These are phyloP conservation scores for Fusarium zealandicum DNA, from an alignment of 2,329 filamentous ascomycete genomes.

Conservation along the genomic window DNA sequence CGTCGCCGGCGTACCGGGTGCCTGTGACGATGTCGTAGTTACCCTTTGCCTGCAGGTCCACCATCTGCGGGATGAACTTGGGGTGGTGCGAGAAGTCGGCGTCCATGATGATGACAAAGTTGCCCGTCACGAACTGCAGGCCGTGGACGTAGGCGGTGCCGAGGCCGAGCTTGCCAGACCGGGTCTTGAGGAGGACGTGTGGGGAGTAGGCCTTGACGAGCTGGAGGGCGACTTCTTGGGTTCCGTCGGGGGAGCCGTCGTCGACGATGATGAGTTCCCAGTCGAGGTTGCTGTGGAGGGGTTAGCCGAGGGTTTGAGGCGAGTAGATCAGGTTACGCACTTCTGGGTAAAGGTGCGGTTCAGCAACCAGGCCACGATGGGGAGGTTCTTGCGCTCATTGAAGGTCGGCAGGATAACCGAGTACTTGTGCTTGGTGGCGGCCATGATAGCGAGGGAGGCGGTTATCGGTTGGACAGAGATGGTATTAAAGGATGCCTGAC, in stretches of 20 bases:
- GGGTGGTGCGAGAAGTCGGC: slow-evolving; percentile 99
- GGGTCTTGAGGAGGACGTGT: slow-evolving; percentile 83
- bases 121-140: slow-evolving; percentile 86
- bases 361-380: slow-evolving; percentile 93
- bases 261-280: slow-evolving; percentile 99
- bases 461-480: slow-evolving; percentile 9
- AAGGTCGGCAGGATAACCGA: slow-evolving; percentile 97
- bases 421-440: slow-evolving; percentile 73
- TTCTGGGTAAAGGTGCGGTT: slow-evolving; percentile 89
- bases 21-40: slow-evolving; percentile 97
- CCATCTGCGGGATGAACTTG: slow-evolving; percentile 97
- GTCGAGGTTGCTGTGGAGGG: slow-evolving; percentile 75
- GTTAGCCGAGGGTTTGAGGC: neutral
- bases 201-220: slow-evolving; percentile 84
- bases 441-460: slow-evolving; percentile 50
- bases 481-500: neutral
- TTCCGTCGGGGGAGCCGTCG: slow-evolving; percentile 96
- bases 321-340: slow-evolving; percentile 55
- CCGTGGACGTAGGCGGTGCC: slow-evolving; percentile 97
- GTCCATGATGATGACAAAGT: slow-evolving; percentile 99
- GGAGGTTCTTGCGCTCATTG: slow-evolving; percentile 97
- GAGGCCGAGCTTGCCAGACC: slow-evolving; percentile 94
- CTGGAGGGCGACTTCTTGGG: slow-evolving; percentile 87
- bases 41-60: slow-evolving; percentile 75
- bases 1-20: slow-evolving; percentile 87